A percentile compares a stretch with the other conserved stretches of the same genome.
These are phyloP conservation scores for Cetraspora pellucida DNA, from an alignment of 192 early-diverging fungal species.

Conservation along the genomic window DNA sequence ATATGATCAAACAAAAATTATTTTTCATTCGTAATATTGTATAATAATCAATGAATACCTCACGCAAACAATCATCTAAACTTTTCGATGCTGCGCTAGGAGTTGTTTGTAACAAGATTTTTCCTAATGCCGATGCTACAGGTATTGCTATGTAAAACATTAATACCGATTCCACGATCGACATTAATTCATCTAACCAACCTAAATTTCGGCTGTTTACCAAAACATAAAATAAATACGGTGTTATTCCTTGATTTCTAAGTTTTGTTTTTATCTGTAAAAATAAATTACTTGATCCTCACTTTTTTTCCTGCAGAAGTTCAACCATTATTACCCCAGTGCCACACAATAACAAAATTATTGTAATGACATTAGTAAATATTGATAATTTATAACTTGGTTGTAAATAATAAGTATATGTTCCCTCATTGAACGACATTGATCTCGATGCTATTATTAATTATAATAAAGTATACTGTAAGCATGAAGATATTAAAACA, in stretches of 20 bases:
- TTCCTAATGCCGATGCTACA: slow-evolving; percentile 49
- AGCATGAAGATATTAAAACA: neutral
- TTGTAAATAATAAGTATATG: neutral
- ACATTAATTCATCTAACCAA: slow-evolving; percentile 49
- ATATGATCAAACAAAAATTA: no score
- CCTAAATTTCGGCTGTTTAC: slow-evolving; percentile 37
- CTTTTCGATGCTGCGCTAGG: slow-evolving; percentile 45
- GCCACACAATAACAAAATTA: slow-evolving; percentile 43
- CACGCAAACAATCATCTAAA: slow-evolving; percentile 49
- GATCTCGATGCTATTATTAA: neutral
- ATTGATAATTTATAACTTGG: neutral
- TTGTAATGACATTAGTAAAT: slow-evolving; percentile 38
- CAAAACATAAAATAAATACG: neutral
- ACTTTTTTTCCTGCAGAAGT: neutral
- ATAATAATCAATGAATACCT: slow-evolving; percentile 35
- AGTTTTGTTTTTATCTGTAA: neutral
- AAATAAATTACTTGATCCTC: neutral
- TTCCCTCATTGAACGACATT: neutral
- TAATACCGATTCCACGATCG: slow-evolving; percentile 47
- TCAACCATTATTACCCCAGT: slow-evolving; percentile 33
- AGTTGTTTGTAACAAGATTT: slow-evolving; percentile 57
- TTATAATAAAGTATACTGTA: neutral
- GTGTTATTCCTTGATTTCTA: neutral
- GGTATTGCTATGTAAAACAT: slow-evolving; percentile 58
- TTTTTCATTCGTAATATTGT: neutral